These are phyloP conservation scores for Tetratostichococcus sp. DNA, from an alignment of 139 green algal genomes.

Conservation along the genomic window DNA sequence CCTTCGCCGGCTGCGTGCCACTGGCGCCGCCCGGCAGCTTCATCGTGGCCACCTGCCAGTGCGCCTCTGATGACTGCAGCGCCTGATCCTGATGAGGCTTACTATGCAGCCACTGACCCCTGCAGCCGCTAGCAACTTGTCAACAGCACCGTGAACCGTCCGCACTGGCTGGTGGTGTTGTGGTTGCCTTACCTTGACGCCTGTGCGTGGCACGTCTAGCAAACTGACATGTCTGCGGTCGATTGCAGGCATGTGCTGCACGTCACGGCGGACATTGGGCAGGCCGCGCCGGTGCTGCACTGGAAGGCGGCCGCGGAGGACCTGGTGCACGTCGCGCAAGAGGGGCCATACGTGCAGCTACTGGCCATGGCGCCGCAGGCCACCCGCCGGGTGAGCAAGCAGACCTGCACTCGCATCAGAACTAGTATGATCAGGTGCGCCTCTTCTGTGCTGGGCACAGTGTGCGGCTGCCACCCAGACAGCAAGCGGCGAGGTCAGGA, in stretches of 20 bases:
- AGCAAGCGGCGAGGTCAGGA: too few species aligned
- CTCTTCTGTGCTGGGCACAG: too few species aligned
- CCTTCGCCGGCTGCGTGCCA: constrained; percentile 33
- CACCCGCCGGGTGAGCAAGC: too few species aligned
- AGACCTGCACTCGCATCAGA: too few species aligned
- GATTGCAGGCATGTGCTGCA: constrained; percentile 17
- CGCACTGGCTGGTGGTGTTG: too few species aligned
- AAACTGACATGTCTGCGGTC: too few species aligned
- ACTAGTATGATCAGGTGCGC: too few species aligned
- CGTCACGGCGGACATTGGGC: constrained; percentile 11
- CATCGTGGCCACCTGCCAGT: constrained; percentile 23
- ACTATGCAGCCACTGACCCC: not conserved
- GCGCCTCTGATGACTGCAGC: not conserved
- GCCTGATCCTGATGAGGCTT: not conserved
- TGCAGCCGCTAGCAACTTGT: too few species aligned
- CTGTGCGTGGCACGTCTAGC: not conserved
- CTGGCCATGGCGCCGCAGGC: not conserved
- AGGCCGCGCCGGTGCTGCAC: constrained; percentile 8
- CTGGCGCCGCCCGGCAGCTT: constrained; percentile 10
- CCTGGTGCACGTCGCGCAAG: not conserved
- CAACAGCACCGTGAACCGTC: too few species aligned
- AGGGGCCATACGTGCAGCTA: not conserved
- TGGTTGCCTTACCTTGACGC: too few species aligned
- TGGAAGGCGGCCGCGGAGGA: constrained; percentile 18
- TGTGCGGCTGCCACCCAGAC: too few species aligned